A percentile compares a stretch with the other conserved stretches of the same genome.
Evolutionary conservation across 371 early-diverging fungal genomes (phyloP).

Genomic region (Rhizopus microsporus): DNA sequence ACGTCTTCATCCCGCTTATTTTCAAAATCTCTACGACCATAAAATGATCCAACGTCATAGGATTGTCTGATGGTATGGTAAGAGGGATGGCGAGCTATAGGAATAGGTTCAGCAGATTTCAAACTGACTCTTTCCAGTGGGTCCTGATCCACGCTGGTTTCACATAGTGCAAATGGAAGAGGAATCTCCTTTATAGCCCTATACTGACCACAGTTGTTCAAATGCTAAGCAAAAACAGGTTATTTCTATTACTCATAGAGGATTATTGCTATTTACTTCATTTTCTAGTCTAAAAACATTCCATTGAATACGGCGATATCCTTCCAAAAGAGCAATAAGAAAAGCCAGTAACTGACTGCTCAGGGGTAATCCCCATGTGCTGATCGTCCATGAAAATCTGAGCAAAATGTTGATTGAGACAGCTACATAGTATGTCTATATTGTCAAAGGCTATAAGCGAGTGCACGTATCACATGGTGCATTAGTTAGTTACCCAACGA

Average conservation of each 20-base stretch:
- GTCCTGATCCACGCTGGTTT: conserved; percentile 5
- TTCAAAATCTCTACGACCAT: conserved; percentile 55
- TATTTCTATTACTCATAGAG: too few species aligned
- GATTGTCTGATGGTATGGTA: neutral
- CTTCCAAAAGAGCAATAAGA: conserved; percentile 50
- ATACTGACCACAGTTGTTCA: conserved; percentile 84
- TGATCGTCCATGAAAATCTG: conserved; percentile 76
- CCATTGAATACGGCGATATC: conserved; percentile 82
- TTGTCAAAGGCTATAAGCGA: neutral
- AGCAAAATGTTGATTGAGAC: conserved; percentile 68
- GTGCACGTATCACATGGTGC: neutral
- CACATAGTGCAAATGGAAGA: conserved; percentile 61
- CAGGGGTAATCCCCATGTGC: conserved; percentile 23
- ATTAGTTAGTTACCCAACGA: conserved; percentile 29
- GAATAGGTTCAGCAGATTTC: conserved; percentile 6
- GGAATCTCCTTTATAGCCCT: conserved; percentile 87
- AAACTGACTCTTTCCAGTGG: conserved; percentile 26
- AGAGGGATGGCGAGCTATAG: neutral
- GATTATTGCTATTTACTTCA: conserved; percentile 49
- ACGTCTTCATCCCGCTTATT: conserved; percentile 39
- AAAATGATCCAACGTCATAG: conserved; percentile 35
- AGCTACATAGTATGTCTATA: conserved; percentile 72
- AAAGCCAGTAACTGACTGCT: conserved; percentile 41
- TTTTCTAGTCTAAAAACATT: conserved; percentile 89
- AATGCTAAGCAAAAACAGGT: conserved; percentile 48